Evolutionary conservation across 2,329 filamentous ascomycete genomes (phyloP).

Genomic region (Clarireedia paspali): DNA sequence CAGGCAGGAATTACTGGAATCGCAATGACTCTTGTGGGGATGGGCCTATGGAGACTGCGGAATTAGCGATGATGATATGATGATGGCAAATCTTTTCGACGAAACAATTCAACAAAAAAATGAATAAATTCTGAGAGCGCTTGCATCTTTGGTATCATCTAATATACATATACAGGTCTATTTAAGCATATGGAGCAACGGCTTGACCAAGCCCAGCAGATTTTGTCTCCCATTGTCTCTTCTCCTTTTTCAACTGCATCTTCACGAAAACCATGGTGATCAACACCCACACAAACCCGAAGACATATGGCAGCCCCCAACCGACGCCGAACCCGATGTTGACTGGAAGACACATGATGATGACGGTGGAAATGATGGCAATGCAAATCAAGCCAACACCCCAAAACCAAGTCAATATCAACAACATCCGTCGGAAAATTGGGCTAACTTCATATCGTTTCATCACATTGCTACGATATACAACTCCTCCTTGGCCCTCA

Average conservation of each 20-base stretch:
- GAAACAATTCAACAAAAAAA: background rate
- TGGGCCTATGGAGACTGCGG: slow-evolving; percentile 53
- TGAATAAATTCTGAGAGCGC: background rate
- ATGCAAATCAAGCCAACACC: slow-evolving; percentile 18
- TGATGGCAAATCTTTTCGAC: background rate
- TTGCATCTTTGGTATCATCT: background rate
- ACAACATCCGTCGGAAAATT: slow-evolving; percentile 21
- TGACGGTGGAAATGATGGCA: slow-evolving; percentile 19
- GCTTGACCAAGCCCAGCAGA: slow-evolving; percentile 5
- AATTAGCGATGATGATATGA: slow-evolving; percentile 17
- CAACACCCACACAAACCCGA: slow-evolving; percentile 12
- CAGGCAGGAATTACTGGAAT: slow-evolving; percentile 59
- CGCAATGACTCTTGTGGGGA: slow-evolving; percentile 58
- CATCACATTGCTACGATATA: slow-evolving; percentile 19
- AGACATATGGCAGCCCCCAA: slow-evolving; percentile 24
- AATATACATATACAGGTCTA: background rate
- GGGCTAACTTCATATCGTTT: slow-evolving; percentile 23
- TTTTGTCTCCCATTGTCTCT: slow-evolving; percentile 16
- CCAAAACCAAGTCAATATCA: slow-evolving; percentile 28
- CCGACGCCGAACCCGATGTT: slow-evolving; percentile 23
- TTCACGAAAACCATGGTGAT: slow-evolving; percentile 17
- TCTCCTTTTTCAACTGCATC: slow-evolving; percentile 16
- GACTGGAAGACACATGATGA: slow-evolving; percentile 20
- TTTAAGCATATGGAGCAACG: slow-evolving; percentile 3
- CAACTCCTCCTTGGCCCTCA: slow-evolving; percentile 21